Base-by-base conservation (phyloP, 139 green algal genomes). In the Chlamydomonas sphaeroides region DNA sequence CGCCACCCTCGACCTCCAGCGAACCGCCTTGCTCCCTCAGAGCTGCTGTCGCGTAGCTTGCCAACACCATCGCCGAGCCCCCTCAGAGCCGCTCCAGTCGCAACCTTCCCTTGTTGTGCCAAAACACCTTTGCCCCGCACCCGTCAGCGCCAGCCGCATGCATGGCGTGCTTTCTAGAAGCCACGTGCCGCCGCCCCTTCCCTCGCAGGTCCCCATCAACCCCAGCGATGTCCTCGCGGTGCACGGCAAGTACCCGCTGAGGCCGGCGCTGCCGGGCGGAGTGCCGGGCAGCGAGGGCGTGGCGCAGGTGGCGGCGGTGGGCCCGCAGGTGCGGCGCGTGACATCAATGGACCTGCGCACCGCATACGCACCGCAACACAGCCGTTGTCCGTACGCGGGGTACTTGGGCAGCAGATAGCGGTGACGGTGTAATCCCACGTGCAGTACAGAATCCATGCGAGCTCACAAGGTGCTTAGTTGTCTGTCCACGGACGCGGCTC, bases 151-250 rank as follows among this genome's bases (percentile, higher is more conserved):
- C 36, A 1, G 39, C 36, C 71, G 26, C 14, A 51, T 14, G 14
- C 45, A 51, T 51, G 45, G n/a, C n/a, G n/a, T n/a, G n/a, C n/a
- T n/a, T n/a, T n/a, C n/a, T n/a, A n/a, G n/a, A n/a, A n/a, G n/a
- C n/a, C n/a, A n/a, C n/a, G n/a, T n/a, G n/a, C n/a, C n/a, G n/a
- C n/a, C 25, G 15, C 62, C 15, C 5, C 21, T 3, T 33, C 33
- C 5, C 62, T 57, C 33, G 28, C 87, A 96, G 93, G 86, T 92
- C 0, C 93, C 94, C 30, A 91, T 98, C 68, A 97, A 98, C 84
- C 93, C 94, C 1, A 86, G 86, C 14, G 95, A 98, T 87, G 87
- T 98, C 71, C 97, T 97, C 80, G 95, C 90, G 1, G 84, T 97
- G 0, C 87, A 95, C 80, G 94, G 94, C 49, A 94, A 91, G 87